Evolutionary conservation across 2,329 filamentous ascomycete genomes (phyloP).

Genomic region (Ceratocystis lukuohia): DNA sequence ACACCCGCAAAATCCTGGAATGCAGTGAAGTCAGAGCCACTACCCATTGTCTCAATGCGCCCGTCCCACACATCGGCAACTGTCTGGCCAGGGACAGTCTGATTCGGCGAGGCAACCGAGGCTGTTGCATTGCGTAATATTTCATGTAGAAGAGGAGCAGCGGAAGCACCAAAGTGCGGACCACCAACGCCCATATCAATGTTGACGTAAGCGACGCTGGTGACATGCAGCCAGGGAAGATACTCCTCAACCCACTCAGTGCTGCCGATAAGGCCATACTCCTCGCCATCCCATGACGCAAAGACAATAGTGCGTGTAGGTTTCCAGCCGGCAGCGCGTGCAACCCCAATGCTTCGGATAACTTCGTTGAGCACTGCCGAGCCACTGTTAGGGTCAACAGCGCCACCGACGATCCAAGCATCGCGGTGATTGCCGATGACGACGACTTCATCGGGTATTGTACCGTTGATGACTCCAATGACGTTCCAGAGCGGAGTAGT

Average conservation of each 20-base stretch:
- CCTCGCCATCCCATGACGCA: conserved; percentile 69
- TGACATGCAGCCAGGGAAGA: conserved; percentile 60
- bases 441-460: conserved; percentile 70
- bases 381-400: conserved; percentile 70
- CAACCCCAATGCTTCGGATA: conserved; percentile 58
- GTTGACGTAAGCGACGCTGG: conserved; percentile 73
- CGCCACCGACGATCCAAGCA: conserved; percentile 78
- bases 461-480: conserved; percentile 83
- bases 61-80: conserved; percentile 56
- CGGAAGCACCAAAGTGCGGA: conserved; percentile 47
- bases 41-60: conserved; percentile 51
- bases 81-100: conserved; percentile 58
- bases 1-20: conserved; percentile 62
- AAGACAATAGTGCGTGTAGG: conserved; percentile 81
- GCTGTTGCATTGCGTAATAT: conserved; percentile 54
- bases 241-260: conserved; percentile 93
- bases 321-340: conserved; percentile 45
- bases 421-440: conserved; percentile 87
- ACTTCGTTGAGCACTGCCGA: conserved; percentile 69
- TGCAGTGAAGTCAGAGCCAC: conserved; percentile 60
- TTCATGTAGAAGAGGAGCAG: conserved; percentile 63
- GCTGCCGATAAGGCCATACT: conserved; percentile 74
- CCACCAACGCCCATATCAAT: conserved; percentile 64
- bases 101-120: conserved; percentile 57
- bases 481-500: conserved; percentile 81